Evolutionary conservation across 148 eudicot genomes (phyloP), one percentile per base, ranked within the genome.

Genomic region (Rhododendron simsii): DNA sequence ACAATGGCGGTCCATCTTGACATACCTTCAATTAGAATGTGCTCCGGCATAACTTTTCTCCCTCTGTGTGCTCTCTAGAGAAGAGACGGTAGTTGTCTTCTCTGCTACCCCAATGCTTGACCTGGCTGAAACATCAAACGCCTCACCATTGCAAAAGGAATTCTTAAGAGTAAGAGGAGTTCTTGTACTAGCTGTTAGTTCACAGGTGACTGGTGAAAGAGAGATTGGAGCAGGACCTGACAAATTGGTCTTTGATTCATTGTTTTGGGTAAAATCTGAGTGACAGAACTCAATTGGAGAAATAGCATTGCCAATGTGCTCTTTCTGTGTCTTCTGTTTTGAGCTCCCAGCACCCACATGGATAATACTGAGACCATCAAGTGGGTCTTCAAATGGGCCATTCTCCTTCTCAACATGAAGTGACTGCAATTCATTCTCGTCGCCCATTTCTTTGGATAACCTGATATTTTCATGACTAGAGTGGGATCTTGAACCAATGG

Each of bases 151-250:
- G 80, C 83, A 63, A 44, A 65, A 50, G 39, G 88, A 63, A 86
- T 90, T 91, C 90, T 91, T 92, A 50, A 84, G 84, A 77, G 90
- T 85, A 61, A 94, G 89, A 61, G 96, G 95, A 61, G 89, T 87
- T 86, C 94, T 87, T 74, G 85, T 35, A 75, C 88, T 82, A 53
- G 86, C 61, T 81, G 73, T 51, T 28, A 69, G 53, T 86, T 73
- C 84, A 11, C 33, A 35, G 59, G 39, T 26, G n/a, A 30, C 65
- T 51, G 87, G 51, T 55, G 88, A 80, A 53, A 51, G 47, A 73
- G 84, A 81, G 30, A 59, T 30, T 10, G 55, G n/a, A 21, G 71
- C 48, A 20, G 50, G 15, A 45, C 20, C 51, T 57, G 78, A 75
- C 45, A 61, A 35, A 83, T 65, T n/a, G 30, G 47, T 78, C 39